Percentiles rank a stretch among this genome's conserved stretches.
These are phyloP conservation scores for Phytopythium chamaehyphon DNA, from an alignment of 352 stramenopile genomes.

Conservation along the genomic window DNA sequence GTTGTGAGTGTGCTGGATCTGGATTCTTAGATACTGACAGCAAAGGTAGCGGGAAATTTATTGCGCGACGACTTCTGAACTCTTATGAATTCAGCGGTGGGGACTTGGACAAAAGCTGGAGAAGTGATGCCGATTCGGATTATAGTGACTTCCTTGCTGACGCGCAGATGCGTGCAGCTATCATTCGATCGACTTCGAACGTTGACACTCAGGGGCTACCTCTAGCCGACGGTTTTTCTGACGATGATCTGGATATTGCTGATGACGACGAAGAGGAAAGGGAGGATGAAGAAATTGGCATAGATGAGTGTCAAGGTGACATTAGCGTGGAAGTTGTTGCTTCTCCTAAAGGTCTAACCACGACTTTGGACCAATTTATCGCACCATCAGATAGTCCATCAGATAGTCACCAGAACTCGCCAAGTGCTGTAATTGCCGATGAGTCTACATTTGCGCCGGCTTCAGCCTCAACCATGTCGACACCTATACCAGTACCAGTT, in stretches of 20 bases:
- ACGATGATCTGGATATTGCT: conserved; percentile 22
- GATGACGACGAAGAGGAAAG: conserved; percentile 20
- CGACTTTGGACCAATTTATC: no score
- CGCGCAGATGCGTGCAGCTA: conserved; percentile 73
- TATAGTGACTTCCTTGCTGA: conserved; percentile 77
- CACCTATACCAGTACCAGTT: conserved; percentile 11
- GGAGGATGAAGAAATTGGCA: conserved; percentile 31
- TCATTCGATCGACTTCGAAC: conserved; percentile 67
- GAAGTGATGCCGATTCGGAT: conserved; percentile 67
- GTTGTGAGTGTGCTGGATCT: conserved; percentile 46
- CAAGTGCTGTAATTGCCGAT: no score
- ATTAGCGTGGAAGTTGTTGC: not conserved
- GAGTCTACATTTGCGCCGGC: not conserved
- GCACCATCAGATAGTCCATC: no score
- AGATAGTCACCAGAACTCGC: no score
- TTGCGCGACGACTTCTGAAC: conserved; percentile 21
- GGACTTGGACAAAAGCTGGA: conserved; percentile 56
- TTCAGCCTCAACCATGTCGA: not conserved
- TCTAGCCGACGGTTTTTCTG: conserved; percentile 33
- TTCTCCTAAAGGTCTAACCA: not conserved
- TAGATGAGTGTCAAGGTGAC: conserved; percentile 23
- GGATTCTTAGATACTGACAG: conserved; percentile 47
- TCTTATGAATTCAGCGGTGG: conserved; percentile 21
- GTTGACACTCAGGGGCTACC: conserved; percentile 38
- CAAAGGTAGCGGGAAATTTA: conserved; percentile 23